Base-by-base conservation (phyloP, 2,329 filamentous ascomycete species). In the Trichophyton simii region DNA sequence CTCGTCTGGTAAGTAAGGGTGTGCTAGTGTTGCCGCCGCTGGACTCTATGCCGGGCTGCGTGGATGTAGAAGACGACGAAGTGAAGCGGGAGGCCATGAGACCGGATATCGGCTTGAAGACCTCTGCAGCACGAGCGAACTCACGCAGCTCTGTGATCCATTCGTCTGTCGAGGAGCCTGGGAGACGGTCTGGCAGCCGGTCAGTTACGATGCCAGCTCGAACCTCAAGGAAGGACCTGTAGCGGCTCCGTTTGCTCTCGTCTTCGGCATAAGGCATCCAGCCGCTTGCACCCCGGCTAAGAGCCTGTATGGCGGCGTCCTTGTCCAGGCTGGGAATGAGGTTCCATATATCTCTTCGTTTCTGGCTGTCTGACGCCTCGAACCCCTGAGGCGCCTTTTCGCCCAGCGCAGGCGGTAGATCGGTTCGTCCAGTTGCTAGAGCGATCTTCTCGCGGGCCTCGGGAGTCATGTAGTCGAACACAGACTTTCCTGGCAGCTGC, bases 1-100 rank as follows among this genome's bases (percentile, higher is more conserved):
- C 67, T 0, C 79, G 77, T 62, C 77, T 80, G 57, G 74, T 77
- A 15, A 84, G 74, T 6, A 82, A 68, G 8, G 71, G 67, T 2
- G 75, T 71, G 0, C 69, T 71, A 3, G 73, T 73, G 2, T 76
- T 70, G n/a, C 9, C 15, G 22, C 55, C 18, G 41, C 31, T 9
- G 9, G 28, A 8, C 7, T 31, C 28, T 6, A 31, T 31, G 2
- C 28, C 28, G 28, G 28, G 28, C 28, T 31, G 28, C 28, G 54
- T 78, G 15, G 34, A 38, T 13, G 41, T 44, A 18, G 41, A n/a
- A 15, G 7, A 54, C 0, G 85, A 83, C 1, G 88, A 87, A 0
- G 91, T 96, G 72, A 99, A 99, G 0, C 92, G 86, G 20, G 88
- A 90, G 15, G 92, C 94, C 90, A 99, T 97, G 65, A 89, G 80